Percentiles rank a stretch among this genome's conserved stretches.
phyloP scores from a whole-genome alignment of 2,329 filamentous ascomycete species.

The Stagonosporopsis tanaceti region DNA sequence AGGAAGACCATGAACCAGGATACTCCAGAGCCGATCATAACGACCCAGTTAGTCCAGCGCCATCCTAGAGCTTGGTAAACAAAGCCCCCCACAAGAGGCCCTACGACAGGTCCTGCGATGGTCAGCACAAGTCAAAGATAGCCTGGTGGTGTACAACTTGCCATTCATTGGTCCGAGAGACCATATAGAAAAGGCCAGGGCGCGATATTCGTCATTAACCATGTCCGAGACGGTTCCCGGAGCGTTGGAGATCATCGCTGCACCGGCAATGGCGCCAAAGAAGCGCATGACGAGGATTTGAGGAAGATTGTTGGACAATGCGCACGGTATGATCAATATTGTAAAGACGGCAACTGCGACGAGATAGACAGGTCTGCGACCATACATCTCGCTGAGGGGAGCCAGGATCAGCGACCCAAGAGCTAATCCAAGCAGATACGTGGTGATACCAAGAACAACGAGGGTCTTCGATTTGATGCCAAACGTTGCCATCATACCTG shows the following conservation, averaged over 20 bases:
- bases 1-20: conserved; percentile 64
- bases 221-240: conserved; percentile 87
- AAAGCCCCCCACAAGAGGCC: conserved; percentile 82
- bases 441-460: conserved; percentile 79
- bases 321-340: conserved; percentile 75
- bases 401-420: conserved; percentile 76
- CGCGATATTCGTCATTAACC: conserved; percentile 79
- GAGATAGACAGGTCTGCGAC: conserved; percentile 72
- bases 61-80: conserved; percentile 80
- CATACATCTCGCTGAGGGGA: conserved; percentile 75
- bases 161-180: conserved; percentile 83
- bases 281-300: conserved; percentile 77
- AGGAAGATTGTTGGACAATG: conserved; percentile 70
- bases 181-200: conserved; percentile 85
- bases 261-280: conserved; percentile 76
- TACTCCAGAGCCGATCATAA: conserved; percentile 69
- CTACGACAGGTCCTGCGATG: conserved; percentile 52
- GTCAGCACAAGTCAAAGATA: background rate
- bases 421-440: conserved; percentile 79
- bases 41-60: conserved; percentile 83
- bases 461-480: conserved; percentile 63
- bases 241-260: conserved; percentile 83
- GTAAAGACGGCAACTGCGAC: conserved; percentile 70
- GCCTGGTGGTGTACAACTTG: background rate
- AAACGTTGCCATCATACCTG: conserved; percentile 74